phyloP scores from a whole-genome alignment of 1,139 yeast genomes.

The Suhomyces coccinellae region DNA sequence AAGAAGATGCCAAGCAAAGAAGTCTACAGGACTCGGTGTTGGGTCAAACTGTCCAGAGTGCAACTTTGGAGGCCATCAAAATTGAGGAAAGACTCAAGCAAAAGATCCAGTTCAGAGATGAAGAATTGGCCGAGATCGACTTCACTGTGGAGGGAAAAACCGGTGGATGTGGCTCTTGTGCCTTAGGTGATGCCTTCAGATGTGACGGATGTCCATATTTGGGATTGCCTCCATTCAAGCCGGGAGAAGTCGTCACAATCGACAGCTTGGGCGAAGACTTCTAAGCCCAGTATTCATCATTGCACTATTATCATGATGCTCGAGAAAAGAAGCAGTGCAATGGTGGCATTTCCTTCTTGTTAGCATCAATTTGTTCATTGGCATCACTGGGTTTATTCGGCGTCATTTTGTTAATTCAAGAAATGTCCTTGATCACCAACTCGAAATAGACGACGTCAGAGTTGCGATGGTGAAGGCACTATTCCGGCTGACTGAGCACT shows the following conservation, averaged over 20 bases:
- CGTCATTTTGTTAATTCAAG: too few relatives aligned
- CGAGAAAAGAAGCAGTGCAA: too few relatives aligned
- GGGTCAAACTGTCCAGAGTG: constrained; percentile 52
- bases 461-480: too few relatives aligned
- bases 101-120: constrained; percentile 57
- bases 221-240: constrained; percentile 97
- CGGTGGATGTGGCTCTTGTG: constrained; percentile 97
- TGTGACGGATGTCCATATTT: constrained; percentile 98
- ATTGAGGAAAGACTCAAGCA: constrained; percentile 50
- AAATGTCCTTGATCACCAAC: too few relatives aligned
- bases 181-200: constrained; percentile 95
- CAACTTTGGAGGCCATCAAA: constrained; percentile 53
- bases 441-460: too few relatives aligned
- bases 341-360: too few relatives aligned
- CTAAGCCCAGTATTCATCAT: constrained; percentile 13
- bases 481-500: too few relatives aligned
- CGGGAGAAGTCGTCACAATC: constrained; percentile 74
- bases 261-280: constrained; percentile 54
- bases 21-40: constrained; percentile 46
- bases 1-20: constrained; percentile 51
- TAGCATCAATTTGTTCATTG: too few relatives aligned
- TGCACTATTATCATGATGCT: too few relatives aligned
- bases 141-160: constrained; percentile 92
- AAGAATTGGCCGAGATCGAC: constrained; percentile 83
- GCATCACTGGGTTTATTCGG: too few relatives aligned